Percentiles rank a stretch among this genome's conserved stretches.
Evolutionary conservation across 306 rosid genomes (phyloP).

Genomic region (Trifolium subterraneum): DNA sequence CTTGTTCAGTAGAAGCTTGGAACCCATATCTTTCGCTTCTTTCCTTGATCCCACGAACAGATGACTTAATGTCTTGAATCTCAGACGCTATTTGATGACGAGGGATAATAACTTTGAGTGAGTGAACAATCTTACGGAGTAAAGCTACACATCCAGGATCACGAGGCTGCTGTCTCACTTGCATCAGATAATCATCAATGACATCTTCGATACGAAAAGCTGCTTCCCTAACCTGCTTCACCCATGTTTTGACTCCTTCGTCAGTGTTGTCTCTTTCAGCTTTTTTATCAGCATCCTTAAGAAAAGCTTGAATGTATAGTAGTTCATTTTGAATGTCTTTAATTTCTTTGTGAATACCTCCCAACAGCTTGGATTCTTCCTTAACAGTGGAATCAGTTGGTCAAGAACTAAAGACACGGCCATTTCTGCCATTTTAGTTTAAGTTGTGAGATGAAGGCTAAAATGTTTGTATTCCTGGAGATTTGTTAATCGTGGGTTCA

Average conservation of each 20-base stretch:
- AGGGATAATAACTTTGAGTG: neutral
- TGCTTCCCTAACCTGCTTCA: no score
- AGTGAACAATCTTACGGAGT: neutral
- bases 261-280: neutral
- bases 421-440: neutral
- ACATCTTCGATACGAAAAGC: neutral
- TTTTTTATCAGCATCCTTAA: neutral
- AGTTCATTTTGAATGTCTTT: neutral
- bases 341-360: neutral
- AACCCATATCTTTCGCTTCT: neutral
- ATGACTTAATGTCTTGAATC: neutral
- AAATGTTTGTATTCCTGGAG: no score
- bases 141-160: neutral
- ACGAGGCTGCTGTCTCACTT: neutral
- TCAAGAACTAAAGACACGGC: neutral
- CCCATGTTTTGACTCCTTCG: no score
- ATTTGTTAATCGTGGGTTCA: no score
- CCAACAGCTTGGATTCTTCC: neutral
- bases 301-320: neutral
- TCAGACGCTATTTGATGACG: neutral
- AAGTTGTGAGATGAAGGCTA: no score
- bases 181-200: neutral
- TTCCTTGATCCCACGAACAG: neutral
- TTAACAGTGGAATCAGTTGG: neutral
- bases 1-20: neutral